Conservation (phyloP, 345 rosid genomes). For the Citrus maxima region DNA sequence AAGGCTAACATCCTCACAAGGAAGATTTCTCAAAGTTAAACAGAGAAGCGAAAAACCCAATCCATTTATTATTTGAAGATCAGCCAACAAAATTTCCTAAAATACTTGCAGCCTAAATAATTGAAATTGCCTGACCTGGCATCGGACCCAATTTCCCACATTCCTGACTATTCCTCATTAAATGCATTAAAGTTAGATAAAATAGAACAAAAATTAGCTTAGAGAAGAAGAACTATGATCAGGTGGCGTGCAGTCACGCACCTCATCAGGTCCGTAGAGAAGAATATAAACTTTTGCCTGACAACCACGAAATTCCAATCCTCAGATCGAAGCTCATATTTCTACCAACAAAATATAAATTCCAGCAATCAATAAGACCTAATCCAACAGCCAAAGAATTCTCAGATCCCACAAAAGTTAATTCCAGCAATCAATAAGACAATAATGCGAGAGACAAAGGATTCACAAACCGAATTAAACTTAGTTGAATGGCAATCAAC, state of each 20-base stretch:
- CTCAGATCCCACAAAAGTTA: background rate
- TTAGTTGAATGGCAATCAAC: background rate
- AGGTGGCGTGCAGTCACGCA: no score
- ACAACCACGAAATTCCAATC: background rate
- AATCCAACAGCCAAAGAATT: background rate
- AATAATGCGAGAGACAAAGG: background rate
- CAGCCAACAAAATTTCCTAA: background rate
- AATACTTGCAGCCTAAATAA: background rate
- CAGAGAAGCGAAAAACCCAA: background rate
- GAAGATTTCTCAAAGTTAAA: background rate
- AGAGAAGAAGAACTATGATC: no score
- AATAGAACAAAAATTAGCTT: background rate
- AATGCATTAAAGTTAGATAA: background rate
- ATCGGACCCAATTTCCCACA: background rate
- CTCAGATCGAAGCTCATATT: background rate
- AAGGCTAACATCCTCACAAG: background rate
- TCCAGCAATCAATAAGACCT: background rate
- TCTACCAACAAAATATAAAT: background rate
- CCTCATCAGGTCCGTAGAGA: no score
- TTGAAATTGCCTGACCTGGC: background rate
- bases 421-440: background rate
- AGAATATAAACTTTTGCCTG: background rate
- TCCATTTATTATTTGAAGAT: background rate
- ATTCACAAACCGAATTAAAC: background rate
- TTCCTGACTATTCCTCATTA: background rate